A percentile compares a stretch with the other conserved stretches of the same genome.
These are phyloP conservation scores for Microstegium vimineum DNA, from an alignment of 176 grass and related monocot genomes.

Conservation along the genomic window DNA sequence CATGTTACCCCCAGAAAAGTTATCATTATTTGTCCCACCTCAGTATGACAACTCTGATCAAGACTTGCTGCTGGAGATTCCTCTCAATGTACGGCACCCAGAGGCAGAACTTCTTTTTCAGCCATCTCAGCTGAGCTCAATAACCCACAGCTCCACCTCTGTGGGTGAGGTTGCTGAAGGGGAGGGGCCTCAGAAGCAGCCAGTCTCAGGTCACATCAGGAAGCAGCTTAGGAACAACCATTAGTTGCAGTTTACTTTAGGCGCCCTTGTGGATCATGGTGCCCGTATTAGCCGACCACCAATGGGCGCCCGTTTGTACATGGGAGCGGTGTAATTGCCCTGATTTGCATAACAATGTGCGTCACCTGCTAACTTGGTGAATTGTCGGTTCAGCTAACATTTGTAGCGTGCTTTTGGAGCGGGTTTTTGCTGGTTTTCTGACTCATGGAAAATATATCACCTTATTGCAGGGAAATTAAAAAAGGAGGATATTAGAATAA, in stretches of 20 bases:
- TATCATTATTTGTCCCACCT: constrained; percentile 44
- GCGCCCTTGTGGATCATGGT: constrained; percentile 36
- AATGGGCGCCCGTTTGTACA: constrained; percentile 21
- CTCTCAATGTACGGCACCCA: constrained; percentile 55
- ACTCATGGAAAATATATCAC: constrained; percentile 17
- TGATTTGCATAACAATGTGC: constrained; percentile 19
- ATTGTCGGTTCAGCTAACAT: constrained; percentile 20
- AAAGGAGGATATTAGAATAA: neutral
- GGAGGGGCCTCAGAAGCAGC: constrained; percentile 44
- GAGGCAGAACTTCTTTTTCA: constrained; percentile 77
- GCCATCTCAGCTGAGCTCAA: constrained; percentile 43
- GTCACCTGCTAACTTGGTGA: neutral
- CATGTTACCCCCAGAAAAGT: constrained; percentile 48
- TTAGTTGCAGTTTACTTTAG: constrained; percentile 45
- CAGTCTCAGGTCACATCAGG: constrained; percentile 35
- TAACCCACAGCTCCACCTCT: constrained; percentile 23
- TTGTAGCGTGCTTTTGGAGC: constrained; percentile 39
- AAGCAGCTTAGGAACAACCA: constrained; percentile 39
- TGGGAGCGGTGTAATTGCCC: constrained; percentile 5
- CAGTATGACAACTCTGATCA: constrained; percentile 62
- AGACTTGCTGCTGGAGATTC: constrained; percentile 73
- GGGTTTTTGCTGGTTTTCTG: constrained; percentile 44
- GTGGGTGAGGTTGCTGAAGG: constrained; percentile 25
- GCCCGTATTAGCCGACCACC: constrained; percentile 34
- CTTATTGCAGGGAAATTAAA: constrained; percentile 2